Base-by-base conservation (phyloP, 129 eudicot genomes). In the Tagetes erecta region DNA sequence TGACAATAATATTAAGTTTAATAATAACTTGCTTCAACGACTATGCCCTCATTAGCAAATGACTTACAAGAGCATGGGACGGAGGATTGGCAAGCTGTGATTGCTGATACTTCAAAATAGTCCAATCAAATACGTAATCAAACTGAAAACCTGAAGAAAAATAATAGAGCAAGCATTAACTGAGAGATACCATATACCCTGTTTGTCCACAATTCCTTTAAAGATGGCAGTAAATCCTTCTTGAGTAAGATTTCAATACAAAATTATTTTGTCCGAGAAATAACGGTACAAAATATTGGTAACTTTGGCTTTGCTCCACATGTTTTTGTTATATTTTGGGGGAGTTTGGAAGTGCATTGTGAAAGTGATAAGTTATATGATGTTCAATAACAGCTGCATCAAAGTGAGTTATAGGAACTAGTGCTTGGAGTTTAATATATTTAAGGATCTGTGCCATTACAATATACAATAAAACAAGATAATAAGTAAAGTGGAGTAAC, bases 81-180 rank as follows among this genome's bases (percentile, higher is more conserved):
- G 98, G 98, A 78, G 97, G 96, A 79, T 89, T 89, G 62, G 95
- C 88, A 68, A 88, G 95, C 82, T 91, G 97, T 47, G 99, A 88
- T 78, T 94, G 97, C 83, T 94, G 97, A 74, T 90, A 91, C 75
- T 94, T 94, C 85, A 94, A 74, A 42, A 94, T 91, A 71, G 99
- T 91, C 99, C 99, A 94, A 82, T 94, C 99, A 71, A 94, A 94
- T 42, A 91, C 83, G 66, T 94, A 90, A 84, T 94, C 99, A 82
- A 91, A 94, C 78, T 91, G 99, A 81, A 94, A 94, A 40, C 99
- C 98, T 94, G 88, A 39, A 76, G 39, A 71, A 55, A 44, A 39
- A 70, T 55, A 8, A 52, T 11, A 34, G 44, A 67, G n/a, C 53
- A 67, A 30, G 11, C 31, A 42, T 10, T 33, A 8, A 62, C n/a